Base-by-base conservation (phyloP, 1,139 yeast species). In the Meyerozyma carpophila region DNA sequence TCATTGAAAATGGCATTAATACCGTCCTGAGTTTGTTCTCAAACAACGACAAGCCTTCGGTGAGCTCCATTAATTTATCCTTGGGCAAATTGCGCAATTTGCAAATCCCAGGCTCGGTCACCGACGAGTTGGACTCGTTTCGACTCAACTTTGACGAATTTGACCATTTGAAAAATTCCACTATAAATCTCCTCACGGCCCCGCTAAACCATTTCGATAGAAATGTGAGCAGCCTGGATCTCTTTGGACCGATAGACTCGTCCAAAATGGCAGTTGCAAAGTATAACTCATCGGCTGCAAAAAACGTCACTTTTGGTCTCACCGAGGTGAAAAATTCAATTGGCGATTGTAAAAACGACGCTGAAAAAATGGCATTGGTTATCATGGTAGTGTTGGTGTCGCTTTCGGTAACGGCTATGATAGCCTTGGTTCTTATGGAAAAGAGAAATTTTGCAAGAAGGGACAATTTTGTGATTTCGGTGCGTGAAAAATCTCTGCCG, bases 41-140 rank as follows among this genome's bases (percentile, higher is more conserved):
- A 25, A 13, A 14, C 9, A 8, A 14, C 5, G 8, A 16, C 8
- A 24, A 9, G 5, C n/a, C 36, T 16, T 16, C 24, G 10, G 25
- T 39, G 10, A 13, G 7, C 21, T 13, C 37, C 4, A 29, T 39
- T 6, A 37, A 29, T 7, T 31, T 43, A 26, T 53, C 32, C 11
- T 13, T 11, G 38, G 39, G 37, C 14, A 34, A 18, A 25, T 21
- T 34, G 25, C 25, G 26, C 5, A 34, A 34, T 18, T 21, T 34
- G 25, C 37, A 18, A 9, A 18, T 34, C 21, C 37, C 37, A 1
- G 26, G 26, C 11, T 34, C 37, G 5, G 37, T 34, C 26, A 8
- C 14, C 14, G 13, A 18, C 9, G 14, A 10, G 5, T 21, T 34
- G 25, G 26, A 21, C 10, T 20, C 25, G 10, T 34, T 34, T 13